Evolutionary conservation across 139 green algal species (phyloP).

Genomic region (Trebouxia sp.): DNA sequence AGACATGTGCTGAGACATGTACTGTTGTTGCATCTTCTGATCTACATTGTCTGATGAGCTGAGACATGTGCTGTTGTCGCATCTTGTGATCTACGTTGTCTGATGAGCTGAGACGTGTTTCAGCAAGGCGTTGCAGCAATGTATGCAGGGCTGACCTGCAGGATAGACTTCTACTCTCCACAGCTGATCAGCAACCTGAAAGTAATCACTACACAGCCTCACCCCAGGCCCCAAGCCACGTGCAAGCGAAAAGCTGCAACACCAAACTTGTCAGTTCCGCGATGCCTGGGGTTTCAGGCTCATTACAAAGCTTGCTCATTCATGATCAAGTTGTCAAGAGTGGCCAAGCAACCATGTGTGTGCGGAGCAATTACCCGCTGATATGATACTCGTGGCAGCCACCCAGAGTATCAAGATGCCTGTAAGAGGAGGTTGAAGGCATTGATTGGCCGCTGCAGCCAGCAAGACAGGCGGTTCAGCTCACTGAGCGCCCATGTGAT

Average conservation of each 20-base stretch:
- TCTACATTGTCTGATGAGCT: not conserved
- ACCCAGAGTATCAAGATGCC: conserved; percentile 4
- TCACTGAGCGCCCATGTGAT: no score
- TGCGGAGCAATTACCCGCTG: conserved; percentile 15
- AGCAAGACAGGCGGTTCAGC: not conserved
- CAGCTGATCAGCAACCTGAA: conserved; percentile 32
- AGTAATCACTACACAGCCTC: conserved; percentile 31
- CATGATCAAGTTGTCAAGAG: no score
- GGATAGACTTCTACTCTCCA: conserved; percentile 32
- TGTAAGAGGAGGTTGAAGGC: conserved; percentile 7
- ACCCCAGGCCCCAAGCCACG: conserved; percentile 14
- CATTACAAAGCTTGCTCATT: no score
- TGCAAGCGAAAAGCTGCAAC: conserved; percentile 29
- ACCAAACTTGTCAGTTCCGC: no score
- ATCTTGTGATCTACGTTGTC: no score
- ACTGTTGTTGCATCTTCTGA: no score
- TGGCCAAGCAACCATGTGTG: no score
- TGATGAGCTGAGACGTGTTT: no score
- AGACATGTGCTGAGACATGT: no score
- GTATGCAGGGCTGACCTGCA: not conserved
- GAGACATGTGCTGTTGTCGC: not conserved
- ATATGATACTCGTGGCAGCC: conserved; percentile 17
- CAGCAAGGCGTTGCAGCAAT: no score
- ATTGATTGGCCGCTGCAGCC: not conserved
- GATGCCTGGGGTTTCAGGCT: no score